These are phyloP conservation scores for Elaeis guineensis DNA, from an alignment of 176 grass and related monocot genomes.

Conservation along the genomic window DNA sequence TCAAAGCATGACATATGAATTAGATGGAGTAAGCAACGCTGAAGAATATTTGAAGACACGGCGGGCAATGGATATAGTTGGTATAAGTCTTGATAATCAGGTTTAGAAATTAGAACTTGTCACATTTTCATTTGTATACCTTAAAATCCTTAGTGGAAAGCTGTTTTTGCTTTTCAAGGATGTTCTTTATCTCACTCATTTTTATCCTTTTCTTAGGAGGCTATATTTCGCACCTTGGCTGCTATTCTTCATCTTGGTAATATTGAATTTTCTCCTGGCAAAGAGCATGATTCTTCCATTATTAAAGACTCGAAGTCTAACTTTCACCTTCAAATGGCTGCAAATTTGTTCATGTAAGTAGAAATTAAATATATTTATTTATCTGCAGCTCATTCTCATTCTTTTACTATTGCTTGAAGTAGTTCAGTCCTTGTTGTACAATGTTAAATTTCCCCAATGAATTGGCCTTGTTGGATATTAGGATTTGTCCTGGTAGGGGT, in stretches of 20 bases:
- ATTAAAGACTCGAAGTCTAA: constrained; percentile 68
- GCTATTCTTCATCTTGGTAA: constrained; percentile 99
- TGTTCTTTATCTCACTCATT: too few species aligned
- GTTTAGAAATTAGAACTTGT: constrained; percentile 22
- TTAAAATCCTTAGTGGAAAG: too few species aligned
- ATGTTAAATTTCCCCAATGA: too few species aligned
- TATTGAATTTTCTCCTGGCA: constrained; percentile 90
- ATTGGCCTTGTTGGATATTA: too few species aligned
- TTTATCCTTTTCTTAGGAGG: constrained; percentile 46
- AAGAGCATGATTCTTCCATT: constrained; percentile 75
- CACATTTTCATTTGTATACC: too few species aligned
- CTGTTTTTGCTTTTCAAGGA: too few species aligned
- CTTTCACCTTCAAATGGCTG: constrained; percentile 82
- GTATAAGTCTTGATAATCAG: constrained; percentile 80
- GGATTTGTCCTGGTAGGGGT: too few species aligned
- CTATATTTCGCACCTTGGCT: constrained; percentile 90
- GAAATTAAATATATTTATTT: too few species aligned
- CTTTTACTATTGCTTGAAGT: too few species aligned
- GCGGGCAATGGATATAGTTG: constrained; percentile 96
- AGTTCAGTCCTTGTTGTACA: too few species aligned
- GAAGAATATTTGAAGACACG: constrained; percentile 91
- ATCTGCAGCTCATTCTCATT: too few species aligned
- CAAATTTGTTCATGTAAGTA: constrained; percentile 76
- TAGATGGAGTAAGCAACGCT: constrained; percentile 78
- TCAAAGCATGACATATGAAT: constrained; percentile 82